Conservation (phyloP, 2,329 filamentous ascomycete genomes). For the Fusarium vanettenii region DNA sequence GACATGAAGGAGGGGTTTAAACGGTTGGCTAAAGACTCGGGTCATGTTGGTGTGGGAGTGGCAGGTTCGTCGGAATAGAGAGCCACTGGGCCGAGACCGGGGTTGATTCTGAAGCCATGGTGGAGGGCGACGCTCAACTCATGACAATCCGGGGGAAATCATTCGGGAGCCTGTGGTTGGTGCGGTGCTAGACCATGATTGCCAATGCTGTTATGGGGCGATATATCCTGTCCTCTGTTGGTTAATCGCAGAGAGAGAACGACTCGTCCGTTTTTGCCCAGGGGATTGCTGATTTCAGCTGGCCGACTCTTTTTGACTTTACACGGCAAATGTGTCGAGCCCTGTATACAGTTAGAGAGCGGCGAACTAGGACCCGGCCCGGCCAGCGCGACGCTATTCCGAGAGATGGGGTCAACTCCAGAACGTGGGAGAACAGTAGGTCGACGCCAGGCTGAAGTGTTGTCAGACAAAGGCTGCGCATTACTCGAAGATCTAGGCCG, state of each 20-base stretch:
- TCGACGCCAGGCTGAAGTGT: background rate
- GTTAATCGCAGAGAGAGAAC: background rate
- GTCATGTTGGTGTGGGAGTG: background rate
- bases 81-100: background rate
- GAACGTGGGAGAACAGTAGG: background rate
- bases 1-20: background rate
- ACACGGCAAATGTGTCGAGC: background rate
- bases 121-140: background rate
- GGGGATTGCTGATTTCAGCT: background rate
- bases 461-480: background rate
- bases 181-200: background rate
- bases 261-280: background rate
- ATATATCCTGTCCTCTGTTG: background rate
- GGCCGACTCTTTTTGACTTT: background rate
- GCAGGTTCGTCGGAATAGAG: slow-evolving; percentile 25
- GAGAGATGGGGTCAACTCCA: background rate
- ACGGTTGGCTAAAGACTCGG: background rate
- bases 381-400: background rate
- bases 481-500: background rate
- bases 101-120: background rate
- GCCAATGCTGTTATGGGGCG: background rate
- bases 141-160: background rate
- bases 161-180: background rate
- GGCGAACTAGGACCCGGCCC: background rate
- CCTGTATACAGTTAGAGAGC: background rate